These are phyloP conservation scores for Aspergillus pseudoglaucus DNA, from an alignment of 2,329 filamentous ascomycete species.

Conservation along the genomic window DNA sequence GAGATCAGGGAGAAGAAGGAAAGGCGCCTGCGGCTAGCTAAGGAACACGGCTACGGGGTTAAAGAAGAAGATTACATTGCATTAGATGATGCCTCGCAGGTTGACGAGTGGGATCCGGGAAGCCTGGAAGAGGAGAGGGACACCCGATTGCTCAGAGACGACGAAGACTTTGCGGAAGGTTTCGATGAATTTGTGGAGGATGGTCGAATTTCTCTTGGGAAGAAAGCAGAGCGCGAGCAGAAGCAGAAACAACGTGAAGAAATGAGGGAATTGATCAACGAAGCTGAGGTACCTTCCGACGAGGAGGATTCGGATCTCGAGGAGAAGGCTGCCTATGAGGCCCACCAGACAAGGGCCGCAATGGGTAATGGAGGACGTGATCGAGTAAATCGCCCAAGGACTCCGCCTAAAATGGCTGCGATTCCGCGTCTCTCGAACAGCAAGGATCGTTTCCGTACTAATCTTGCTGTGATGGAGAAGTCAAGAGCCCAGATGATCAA, in stretches of 20 bases:
- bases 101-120: slow-evolving; percentile 43
- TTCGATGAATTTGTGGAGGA: slow-evolving; percentile 91
- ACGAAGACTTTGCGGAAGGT: slow-evolving; percentile 87
- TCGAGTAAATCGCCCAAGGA: slow-evolving; percentile 40
- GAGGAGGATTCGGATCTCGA: slow-evolving; percentile 60
- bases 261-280: slow-evolving; percentile 76
- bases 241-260: slow-evolving; percentile 60
- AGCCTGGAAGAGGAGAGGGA: slow-evolving; percentile 58
- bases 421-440: slow-evolving; percentile 67
- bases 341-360: slow-evolving; percentile 78
- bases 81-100: slow-evolving; percentile 30
- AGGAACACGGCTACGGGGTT: slow-evolving; percentile 49
- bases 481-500: slow-evolving; percentile 55
- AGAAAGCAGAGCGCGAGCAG: slow-evolving; percentile 68
- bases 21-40: slow-evolving; percentile 71
- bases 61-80: slow-evolving; percentile 49
- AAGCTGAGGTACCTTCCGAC: slow-evolving; percentile 62
- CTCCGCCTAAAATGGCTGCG: slow-evolving; percentile 68
- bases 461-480: slow-evolving; percentile 57
- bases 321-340: slow-evolving; percentile 73
- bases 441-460: slow-evolving; percentile 56
- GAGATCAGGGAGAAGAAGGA: slow-evolving; percentile 91
- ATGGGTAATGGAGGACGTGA: slow-evolving; percentile 51
- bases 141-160: slow-evolving; percentile 71
- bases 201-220: slow-evolving; percentile 69